Base-by-base conservation (phyloP, 164 flowering plant species). In the Aristolochia fimbriata region DNA sequence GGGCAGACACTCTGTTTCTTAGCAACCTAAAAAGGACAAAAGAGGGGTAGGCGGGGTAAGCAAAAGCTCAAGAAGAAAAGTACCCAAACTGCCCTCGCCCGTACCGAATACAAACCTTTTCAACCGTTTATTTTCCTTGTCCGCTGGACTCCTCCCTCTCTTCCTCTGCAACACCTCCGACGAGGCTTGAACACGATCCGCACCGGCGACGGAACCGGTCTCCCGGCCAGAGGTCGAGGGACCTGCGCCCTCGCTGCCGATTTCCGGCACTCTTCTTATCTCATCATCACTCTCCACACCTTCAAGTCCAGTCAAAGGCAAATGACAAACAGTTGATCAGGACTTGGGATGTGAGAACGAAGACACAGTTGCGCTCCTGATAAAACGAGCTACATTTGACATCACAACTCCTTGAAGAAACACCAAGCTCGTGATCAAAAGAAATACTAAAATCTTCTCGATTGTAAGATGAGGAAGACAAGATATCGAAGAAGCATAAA, bases 1-100 rank as follows among this genome's bases (percentile, higher is more conserved):
- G 99, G 0, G 99, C 99, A 47, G 99, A 93, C 23, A 93, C 99
- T 82, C 99, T 80, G 73, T 93, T 93, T 77, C 99, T 86, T 76
- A 93, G 64, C 84, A 93, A 77, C 81, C 98, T 92, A 45, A 62
- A 12, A 22, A n/a, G 50, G 37, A 47, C 53, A 4, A 21, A 27
- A 37, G 43, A 37, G 43, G 4, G 0, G 43, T 37, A 2, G 48
- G 47, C 49, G 56, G 47, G 53, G 46, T 65, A 24, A 52, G 56
- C 67, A 68, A 55, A 51, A n/a, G n/a, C 41, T 67, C 61, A 33
- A 24, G 17, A 25, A 21, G 16, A 64, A 11, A 15, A 25, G 27
- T 47, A 49, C 61, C 56, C 53, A 51, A n/a, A 71, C 41, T 51
- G 55, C 65, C 71, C 47, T 54, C 49, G 68, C 56, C 64, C 55